A percentile compares a stretch with the other conserved stretches of the same genome.
phyloP scores from a whole-genome alignment of 345 rosid species.

The sweet orange (Citrus sinensis) region DNA sequence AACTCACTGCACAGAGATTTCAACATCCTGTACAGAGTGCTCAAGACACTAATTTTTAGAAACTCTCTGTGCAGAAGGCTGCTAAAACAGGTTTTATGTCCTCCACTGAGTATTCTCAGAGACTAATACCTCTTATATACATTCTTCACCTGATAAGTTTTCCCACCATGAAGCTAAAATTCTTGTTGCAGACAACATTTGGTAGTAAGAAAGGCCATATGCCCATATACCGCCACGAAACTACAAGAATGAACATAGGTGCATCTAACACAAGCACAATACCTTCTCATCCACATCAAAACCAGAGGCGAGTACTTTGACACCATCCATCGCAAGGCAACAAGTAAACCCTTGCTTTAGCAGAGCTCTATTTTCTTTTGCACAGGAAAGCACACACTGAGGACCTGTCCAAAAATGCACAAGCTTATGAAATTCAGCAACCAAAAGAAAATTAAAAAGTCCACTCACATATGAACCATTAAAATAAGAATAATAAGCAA shows the following conservation, averaged over 20 bases:
- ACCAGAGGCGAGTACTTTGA: constrained; percentile 86
- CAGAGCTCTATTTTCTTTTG: constrained; percentile 64
- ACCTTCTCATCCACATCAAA: constrained; percentile 87
- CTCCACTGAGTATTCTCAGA: background rate
- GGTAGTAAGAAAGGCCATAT: background rate
- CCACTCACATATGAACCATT: background rate
- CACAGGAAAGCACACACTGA: constrained; percentile 84
- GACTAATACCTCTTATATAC: background rate
- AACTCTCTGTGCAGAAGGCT: background rate
- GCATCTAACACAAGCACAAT: background rate
- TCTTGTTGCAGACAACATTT: background rate
- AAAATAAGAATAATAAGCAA: background rate
- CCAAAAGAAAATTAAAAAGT: background rate
- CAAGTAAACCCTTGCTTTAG: constrained; percentile 84
- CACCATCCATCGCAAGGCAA: constrained; percentile 94
- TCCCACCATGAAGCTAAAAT: background rate
- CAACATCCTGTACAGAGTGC: background rate
- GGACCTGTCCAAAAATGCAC: constrained; percentile 58
- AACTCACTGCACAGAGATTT: background rate
- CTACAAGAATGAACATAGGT: background rate
- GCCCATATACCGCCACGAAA: background rate
- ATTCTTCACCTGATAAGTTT: background rate
- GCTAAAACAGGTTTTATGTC: background rate
- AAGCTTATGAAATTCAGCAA: background rate
- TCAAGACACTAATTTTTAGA: background rate